A percentile compares a stretch with the other conserved stretches of the same genome.
Evolutionary conservation across 2,329 filamentous ascomycete species (phyloP).

Genomic region (Colletotrichum karsti): DNA sequence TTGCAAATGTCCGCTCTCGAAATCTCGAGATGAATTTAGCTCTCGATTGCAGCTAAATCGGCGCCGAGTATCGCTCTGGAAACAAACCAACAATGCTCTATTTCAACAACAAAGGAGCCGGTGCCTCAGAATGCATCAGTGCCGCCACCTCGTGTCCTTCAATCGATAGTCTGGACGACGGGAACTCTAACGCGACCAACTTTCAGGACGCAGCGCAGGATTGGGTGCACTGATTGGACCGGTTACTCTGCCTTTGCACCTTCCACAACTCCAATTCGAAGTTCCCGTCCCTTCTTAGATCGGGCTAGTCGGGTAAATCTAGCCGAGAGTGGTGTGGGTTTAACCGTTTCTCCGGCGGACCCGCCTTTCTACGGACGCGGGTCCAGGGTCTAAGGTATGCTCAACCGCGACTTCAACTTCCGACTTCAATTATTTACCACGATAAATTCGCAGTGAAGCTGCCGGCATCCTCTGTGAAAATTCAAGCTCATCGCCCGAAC

Average conservation of each 20-base stretch:
- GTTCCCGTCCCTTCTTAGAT: not conserved
- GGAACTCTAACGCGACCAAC: not conserved
- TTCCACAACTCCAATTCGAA: not conserved
- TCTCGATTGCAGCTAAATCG: too few species aligned
- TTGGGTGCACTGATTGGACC: not conserved
- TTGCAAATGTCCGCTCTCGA: too few species aligned
- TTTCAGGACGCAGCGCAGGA: not conserved
- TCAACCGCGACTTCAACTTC: not conserved
- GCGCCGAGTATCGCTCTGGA: too few species aligned
- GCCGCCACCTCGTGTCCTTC: not conserved
- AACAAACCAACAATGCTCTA: too few species aligned
- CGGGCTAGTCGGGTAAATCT: not conserved
- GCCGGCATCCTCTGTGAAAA: too few species aligned
- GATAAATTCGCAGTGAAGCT: too few species aligned
- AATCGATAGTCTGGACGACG: slow-evolving; percentile 3
- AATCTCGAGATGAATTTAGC: too few species aligned
- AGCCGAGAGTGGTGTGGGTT: too few species aligned
- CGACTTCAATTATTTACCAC: not conserved
- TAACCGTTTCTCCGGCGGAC: not conserved
- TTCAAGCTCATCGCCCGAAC: too few species aligned
- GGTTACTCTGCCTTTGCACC: not conserved
- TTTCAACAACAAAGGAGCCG: not conserved
- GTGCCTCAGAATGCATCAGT: not conserved
- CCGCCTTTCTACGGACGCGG: not conserved
- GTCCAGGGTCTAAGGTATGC: not conserved